Conservation (phyloP, 1,139 yeast species). For the Blastobotrys ciferrii region DNA sequence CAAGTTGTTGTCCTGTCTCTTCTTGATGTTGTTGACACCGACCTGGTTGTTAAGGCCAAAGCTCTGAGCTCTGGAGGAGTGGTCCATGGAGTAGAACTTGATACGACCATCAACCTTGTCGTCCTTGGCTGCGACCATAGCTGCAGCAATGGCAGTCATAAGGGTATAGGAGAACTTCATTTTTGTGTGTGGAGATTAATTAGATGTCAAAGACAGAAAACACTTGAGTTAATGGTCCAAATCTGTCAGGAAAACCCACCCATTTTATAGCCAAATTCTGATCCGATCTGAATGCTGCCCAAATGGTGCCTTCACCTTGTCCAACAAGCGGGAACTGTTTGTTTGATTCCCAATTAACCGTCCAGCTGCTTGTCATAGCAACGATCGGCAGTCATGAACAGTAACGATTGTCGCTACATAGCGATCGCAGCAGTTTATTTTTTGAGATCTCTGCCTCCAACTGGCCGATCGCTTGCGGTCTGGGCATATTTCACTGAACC, state of each 20-base stretch:
- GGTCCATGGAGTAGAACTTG: background rate
- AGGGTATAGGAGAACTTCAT: conserved; percentile 9
- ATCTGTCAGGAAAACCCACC: too few relatives aligned
- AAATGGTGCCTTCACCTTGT: background rate
- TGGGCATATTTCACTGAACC: background rate
- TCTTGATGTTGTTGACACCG: conserved; percentile 1
- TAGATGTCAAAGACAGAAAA: background rate
- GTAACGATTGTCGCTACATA: background rate
- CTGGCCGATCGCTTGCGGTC: background rate
- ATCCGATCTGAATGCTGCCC: background rate
- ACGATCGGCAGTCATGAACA: background rate
- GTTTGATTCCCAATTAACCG: background rate
- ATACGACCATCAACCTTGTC: conserved; percentile 6
- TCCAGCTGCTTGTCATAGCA: background rate
- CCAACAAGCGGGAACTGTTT: background rate
- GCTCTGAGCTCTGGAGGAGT: background rate
- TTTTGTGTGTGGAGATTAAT: background rate
- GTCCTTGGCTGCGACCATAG: conserved; percentile 6
- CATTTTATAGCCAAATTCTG: background rate
- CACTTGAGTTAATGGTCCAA: background rate
- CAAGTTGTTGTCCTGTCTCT: too few relatives aligned
- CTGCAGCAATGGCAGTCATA: conserved; percentile 8
- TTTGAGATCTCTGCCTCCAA: background rate
- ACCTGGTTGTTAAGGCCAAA: background rate
- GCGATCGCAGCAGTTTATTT: background rate